A percentile compares a stretch with the other conserved stretches of the same genome.
Evolutionary conservation across 768 basidiomycete genomes (phyloP).

Genomic region (Rhodotorula paludigena): DNA sequence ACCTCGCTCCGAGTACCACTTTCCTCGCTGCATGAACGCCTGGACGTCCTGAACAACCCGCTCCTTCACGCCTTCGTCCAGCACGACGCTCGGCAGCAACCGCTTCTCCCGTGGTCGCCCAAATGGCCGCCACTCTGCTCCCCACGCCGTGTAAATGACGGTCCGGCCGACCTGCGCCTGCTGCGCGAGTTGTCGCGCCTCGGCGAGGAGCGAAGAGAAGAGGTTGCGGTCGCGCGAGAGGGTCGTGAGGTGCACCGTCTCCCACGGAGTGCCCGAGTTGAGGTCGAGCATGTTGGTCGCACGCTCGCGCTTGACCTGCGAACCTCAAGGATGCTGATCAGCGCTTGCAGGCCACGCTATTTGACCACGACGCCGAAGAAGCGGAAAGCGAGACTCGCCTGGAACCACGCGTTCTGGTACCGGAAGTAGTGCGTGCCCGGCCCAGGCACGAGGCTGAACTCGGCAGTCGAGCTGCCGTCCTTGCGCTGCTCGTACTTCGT

Average conservation of each 20-base stretch:
- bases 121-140: conserved; percentile 91
- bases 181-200: conserved; percentile 86
- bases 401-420: conserved; percentile 90
- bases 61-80: conserved; percentile 76
- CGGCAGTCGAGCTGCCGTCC: conserved; percentile 82
- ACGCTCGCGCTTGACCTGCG: conserved; percentile 85
- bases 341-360: neutral
- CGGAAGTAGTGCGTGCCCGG: conserved; percentile 90
- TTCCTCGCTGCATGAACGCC: conserved; percentile 71
- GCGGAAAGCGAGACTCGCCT: no score
- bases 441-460: conserved; percentile 91
- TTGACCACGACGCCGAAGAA: conserved; percentile 21
- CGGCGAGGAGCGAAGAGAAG: conserved; percentile 72
- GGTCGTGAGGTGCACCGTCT: conserved; percentile 89
- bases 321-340: neutral
- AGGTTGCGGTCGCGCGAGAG: conserved; percentile 77
- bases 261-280: conserved; percentile 91
- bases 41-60: conserved; percentile 73
- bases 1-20: conserved; percentile 98
- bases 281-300: conserved; percentile 87
- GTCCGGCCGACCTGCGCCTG: conserved; percentile 84
- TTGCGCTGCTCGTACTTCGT: conserved; percentile 79
- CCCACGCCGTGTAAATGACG: conserved; percentile 94
- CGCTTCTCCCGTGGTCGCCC: conserved; percentile 84
- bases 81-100: conserved; percentile 79